Conservation (phyloP, 768 basidiomycete species). For the Pulveroboletus sp. region DNA sequence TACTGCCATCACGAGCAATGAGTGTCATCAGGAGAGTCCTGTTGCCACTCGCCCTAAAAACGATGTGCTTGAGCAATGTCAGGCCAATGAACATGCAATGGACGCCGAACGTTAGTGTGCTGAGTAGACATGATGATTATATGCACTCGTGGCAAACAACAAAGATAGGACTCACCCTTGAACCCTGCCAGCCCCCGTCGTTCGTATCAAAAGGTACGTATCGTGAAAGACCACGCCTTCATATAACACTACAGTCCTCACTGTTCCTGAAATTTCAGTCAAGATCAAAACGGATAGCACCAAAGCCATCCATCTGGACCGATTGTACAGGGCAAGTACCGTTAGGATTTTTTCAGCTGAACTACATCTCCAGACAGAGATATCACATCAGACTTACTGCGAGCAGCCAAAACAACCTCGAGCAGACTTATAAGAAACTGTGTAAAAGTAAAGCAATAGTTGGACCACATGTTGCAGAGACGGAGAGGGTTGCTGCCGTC, state of each 20-base stretch:
- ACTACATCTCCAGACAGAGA: too few relatives aligned
- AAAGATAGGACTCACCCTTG: not conserved
- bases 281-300: too few relatives aligned
- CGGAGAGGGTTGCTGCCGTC: conserved; percentile 8
- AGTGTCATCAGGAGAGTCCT: not conserved
- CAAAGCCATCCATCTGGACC: not conserved
- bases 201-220: too few relatives aligned
- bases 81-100: conserved; percentile 5
- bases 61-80: conserved; percentile 1
- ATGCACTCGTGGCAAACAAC: too few relatives aligned
- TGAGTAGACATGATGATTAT: not conserved
- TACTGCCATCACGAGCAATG: conserved; percentile 12
- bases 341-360: too few relatives aligned
- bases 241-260: too few relatives aligned
- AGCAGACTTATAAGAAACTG: conserved; percentile 5
- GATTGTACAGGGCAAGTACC: conserved; percentile 16
- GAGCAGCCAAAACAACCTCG: conserved; percentile 13
- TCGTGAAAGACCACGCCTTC: too few relatives aligned
- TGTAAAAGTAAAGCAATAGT: too few relatives aligned
- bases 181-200: too few relatives aligned
- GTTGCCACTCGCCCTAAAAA: too few relatives aligned
- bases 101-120: too few relatives aligned
- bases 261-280: too few relatives aligned
- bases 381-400: conserved; percentile 5
- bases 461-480: conserved; percentile 10